Evolutionary conservation across 345 rosid genomes (phyloP).

Genomic region (Camelina neglecta): DNA sequence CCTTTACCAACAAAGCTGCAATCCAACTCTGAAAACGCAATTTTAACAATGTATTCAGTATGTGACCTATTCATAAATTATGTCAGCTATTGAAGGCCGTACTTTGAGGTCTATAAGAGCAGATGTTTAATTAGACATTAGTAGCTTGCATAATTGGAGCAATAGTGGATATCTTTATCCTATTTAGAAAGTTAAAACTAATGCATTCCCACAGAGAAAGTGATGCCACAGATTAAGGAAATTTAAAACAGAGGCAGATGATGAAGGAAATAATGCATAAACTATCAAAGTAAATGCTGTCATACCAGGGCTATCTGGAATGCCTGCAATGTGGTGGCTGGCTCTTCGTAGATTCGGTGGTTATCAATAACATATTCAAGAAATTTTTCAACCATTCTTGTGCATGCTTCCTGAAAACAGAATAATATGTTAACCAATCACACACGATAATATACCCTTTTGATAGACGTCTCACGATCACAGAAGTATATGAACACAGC

Average conservation of each 20-base stretch:
- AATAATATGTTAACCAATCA: constrained; percentile 27
- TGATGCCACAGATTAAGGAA: constrained; percentile 1
- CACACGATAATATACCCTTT: constrained; percentile 21
- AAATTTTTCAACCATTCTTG: constrained; percentile 58
- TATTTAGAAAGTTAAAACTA: constrained; percentile 8
- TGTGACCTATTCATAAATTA: constrained; percentile 24
- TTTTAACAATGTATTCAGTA: constrained; percentile 21
- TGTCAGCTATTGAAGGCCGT: constrained; percentile 25
- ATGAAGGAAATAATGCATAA: constrained; percentile 32
- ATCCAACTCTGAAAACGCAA: constrained; percentile 75
- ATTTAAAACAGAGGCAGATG: constrained; percentile 2
- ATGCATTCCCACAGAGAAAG: constrained; percentile 20
- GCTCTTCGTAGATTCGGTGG: constrained; percentile 62
- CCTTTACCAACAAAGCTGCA: constrained; percentile 71
- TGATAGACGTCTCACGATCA: too few relatives aligned
- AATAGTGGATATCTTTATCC: neutral
- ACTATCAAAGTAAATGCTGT: constrained; percentile 28
- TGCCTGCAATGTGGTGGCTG: constrained; percentile 68
- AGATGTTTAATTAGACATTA: constrained; percentile 15
- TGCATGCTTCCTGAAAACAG: constrained; percentile 68
- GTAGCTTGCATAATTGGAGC: constrained; percentile 23
- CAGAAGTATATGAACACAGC: too few relatives aligned
- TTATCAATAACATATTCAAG: constrained; percentile 77
- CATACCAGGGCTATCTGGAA: constrained; percentile 88
- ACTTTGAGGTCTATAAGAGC: constrained; percentile 19